Percentiles rank a stretch among this genome's conserved stretches.
Conservation (phyloP, 176 grass and related monocot species). For the Oryza glaberrima region DNA sequence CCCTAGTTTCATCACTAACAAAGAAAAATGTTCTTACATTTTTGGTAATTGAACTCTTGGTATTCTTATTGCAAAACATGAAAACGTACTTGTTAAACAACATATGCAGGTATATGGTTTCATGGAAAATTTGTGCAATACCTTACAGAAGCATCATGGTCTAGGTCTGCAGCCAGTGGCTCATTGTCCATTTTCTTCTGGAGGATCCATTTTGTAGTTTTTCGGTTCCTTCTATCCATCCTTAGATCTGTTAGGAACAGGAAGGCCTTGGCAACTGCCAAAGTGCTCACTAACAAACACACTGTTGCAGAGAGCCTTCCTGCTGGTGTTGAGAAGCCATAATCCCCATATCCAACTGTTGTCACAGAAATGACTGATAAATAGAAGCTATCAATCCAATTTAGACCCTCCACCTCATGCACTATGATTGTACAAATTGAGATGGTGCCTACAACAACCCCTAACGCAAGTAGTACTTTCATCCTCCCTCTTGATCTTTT, state of each 20-base stretch:
- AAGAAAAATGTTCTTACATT: background rate
- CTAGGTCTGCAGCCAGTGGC: constrained; percentile 51
- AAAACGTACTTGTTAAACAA: background rate
- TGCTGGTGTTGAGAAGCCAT: constrained; percentile 63
- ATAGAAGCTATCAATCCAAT: constrained; percentile 76
- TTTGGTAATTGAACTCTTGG: background rate
- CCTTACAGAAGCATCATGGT: constrained; percentile 63
- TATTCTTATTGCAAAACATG: background rate
- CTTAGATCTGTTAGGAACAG: constrained; percentile 79
- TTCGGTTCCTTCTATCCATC: constrained; percentile 66
- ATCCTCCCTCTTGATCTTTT: constrained; percentile 69
- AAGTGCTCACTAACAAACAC: constrained; percentile 70
- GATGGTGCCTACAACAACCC: constrained; percentile 56
- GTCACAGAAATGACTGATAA: constrained; percentile 86
- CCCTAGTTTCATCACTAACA: background rate
- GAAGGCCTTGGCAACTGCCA: constrained; percentile 66
- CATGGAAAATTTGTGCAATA: constrained; percentile 37
- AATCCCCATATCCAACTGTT: constrained; percentile 80
- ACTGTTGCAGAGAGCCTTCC: constrained; percentile 71
- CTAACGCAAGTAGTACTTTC: constrained; percentile 62
- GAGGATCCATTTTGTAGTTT: constrained; percentile 72
- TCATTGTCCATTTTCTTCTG: constrained; percentile 69
- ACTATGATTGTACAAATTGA: constrained; percentile 64
- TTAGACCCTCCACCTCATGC: constrained; percentile 60
- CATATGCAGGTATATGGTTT: background rate